phyloP scores from a whole-genome alignment of 805 yeast genomes.

The Yarrowia sp. region DNA sequence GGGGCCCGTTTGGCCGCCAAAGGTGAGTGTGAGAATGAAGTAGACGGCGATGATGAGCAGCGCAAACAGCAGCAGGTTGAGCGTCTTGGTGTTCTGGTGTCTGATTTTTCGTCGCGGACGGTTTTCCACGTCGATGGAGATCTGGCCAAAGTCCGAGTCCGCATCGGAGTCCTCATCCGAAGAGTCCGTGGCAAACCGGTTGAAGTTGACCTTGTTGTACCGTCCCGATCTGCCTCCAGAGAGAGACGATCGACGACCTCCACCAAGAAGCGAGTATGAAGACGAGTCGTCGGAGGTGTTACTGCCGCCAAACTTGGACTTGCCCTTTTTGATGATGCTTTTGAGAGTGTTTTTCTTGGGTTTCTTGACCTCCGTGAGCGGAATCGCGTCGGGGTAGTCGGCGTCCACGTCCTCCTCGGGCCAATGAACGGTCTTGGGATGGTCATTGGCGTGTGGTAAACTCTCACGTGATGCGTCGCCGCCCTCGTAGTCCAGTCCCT shows the following conservation, averaged over 20 bases:
- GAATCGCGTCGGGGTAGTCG: constrained; percentile 14
- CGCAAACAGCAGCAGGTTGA: constrained; percentile 17
- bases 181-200: constrained; percentile 27
- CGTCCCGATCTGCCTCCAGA: constrained; percentile 24
- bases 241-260: constrained; percentile 16
- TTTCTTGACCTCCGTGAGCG: constrained; percentile 22
- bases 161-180: constrained; percentile 23
- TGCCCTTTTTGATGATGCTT: constrained; percentile 37
- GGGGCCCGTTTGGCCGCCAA: constrained; percentile 29
- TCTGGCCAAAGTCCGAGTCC: constrained; percentile 32
- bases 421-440: constrained; percentile 31
- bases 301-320: constrained; percentile 30
- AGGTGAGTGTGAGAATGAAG: constrained; percentile 12
- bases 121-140: constrained; percentile 35
- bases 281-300: constrained; percentile 21
- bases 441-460: not conserved
- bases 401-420: constrained; percentile 28
- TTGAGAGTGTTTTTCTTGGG: constrained; percentile 23
- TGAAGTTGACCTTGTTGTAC: constrained; percentile 26
- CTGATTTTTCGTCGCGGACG: constrained; percentile 10
- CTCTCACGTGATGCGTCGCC: constrained; percentile 1
- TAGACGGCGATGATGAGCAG: constrained; percentile 30
- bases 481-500: constrained; percentile 4
- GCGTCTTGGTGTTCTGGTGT: constrained; percentile 15
- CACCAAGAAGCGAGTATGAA: constrained; percentile 16